Evolutionary conservation across 495 filamentous ascomycete species (phyloP).

Genomic region (Apiosordaria backusii): DNA sequence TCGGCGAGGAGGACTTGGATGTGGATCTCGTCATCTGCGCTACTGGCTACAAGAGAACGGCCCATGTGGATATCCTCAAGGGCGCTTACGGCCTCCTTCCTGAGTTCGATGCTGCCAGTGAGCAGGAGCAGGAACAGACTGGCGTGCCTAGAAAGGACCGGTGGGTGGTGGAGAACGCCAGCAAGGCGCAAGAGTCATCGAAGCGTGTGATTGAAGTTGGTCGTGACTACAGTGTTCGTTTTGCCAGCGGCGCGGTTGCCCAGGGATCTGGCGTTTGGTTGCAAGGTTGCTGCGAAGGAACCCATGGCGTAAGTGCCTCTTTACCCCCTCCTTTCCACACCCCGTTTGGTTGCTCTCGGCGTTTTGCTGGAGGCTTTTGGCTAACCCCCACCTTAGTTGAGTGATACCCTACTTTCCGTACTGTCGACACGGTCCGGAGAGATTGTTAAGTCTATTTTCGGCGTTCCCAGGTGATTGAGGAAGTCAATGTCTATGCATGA

Average conservation of each 20-base stretch:
- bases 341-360: neutral
- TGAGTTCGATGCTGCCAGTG: constrained; percentile 26
- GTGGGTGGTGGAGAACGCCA: constrained; percentile 32
- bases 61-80: constrained; percentile 73
- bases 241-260: constrained; percentile 62
- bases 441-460: constrained; percentile 71
- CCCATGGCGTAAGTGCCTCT: constrained; percentile 70
- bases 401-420: constrained; percentile 74
- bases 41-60: constrained; percentile 78
- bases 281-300: constrained; percentile 90
- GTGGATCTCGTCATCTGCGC: constrained; percentile 80
- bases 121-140: neutral
- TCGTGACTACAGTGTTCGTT: constrained; percentile 72
- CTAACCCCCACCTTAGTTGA: constrained; percentile 46
- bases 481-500: neutral
- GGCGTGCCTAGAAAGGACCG: constrained; percentile 23
- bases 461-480: constrained; percentile 24
- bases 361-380: neutral
- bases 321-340: neutral
- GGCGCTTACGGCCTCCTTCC: constrained; percentile 61
- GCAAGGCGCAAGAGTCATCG: constrained; percentile 10
- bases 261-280: constrained; percentile 78
- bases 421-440: constrained; percentile 69
- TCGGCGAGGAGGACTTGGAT: constrained; percentile 56
- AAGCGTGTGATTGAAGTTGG: constrained; percentile 32